These are phyloP conservation scores for Croton laevigatus DNA, from an alignment of 441 rosid species.

Conservation along the genomic window DNA sequence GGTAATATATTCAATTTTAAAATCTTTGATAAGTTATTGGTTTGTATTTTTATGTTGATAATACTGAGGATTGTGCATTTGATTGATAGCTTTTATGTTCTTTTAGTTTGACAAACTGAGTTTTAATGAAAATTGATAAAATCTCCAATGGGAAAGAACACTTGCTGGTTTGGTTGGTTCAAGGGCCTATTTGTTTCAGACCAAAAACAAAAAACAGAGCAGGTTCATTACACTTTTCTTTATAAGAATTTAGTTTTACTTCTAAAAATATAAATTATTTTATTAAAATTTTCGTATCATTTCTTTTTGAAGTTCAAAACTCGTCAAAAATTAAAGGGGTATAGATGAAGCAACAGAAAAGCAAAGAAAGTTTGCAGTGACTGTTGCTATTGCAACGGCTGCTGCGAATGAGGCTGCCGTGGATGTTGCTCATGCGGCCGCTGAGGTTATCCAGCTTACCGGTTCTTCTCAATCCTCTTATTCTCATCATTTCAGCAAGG, in stretches of 20 bases:
- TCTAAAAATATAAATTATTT: background rate
- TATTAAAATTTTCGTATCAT: background rate
- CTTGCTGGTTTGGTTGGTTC: slow-evolving; percentile 69
- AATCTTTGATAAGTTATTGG: too few species aligned
- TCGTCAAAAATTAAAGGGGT: slow-evolving; percentile 47
- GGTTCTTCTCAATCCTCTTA: slow-evolving; percentile 35
- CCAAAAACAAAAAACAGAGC: slow-evolving; percentile 44
- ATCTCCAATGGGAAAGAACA: slow-evolving; percentile 53
- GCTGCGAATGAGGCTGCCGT: slow-evolving; percentile 93
- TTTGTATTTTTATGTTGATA: too few species aligned
- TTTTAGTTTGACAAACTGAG: slow-evolving; percentile 17
- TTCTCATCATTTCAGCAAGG: slow-evolving; percentile 19
- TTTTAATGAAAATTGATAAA: slow-evolving; percentile 23
- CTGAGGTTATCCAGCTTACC: slow-evolving; percentile 73
- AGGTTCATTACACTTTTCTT: slow-evolving; percentile 30
- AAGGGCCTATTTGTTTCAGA: slow-evolving; percentile 49
- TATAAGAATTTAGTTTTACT: background rate
- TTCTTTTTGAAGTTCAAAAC: background rate
- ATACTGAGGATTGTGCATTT: too few species aligned
- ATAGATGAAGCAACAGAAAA: slow-evolving; percentile 58
- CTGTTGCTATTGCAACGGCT: slow-evolving; percentile 79
- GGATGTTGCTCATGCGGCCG: slow-evolving; percentile 84
- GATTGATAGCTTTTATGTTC: too few species aligned
- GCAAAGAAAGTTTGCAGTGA: slow-evolving; percentile 74
- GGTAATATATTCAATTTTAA: too few species aligned